phyloP scores from a whole-genome alignment of 2,329 filamentous ascomycete genomes.

The Fusarium annulatum region DNA sequence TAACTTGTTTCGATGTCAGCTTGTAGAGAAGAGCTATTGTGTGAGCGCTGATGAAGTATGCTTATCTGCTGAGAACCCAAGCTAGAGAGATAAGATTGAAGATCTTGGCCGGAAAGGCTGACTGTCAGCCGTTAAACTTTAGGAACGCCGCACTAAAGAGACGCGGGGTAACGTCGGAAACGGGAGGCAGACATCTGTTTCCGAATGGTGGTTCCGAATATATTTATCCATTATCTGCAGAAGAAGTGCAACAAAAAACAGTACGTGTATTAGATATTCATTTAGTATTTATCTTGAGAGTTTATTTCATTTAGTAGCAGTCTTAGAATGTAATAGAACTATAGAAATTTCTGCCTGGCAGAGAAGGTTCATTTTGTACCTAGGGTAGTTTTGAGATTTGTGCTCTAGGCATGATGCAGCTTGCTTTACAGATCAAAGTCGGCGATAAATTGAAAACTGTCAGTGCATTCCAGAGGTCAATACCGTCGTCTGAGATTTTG shows the following conservation, averaged over 20 bases:
- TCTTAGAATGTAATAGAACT: fast-evolving
- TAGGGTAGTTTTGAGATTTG: background rate
- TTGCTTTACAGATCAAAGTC: fast-evolving
- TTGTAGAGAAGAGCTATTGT: fast-evolving
- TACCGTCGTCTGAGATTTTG: too few species aligned
- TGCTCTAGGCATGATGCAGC: fast-evolving
- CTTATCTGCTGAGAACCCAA: background rate
- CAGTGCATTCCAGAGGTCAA: too few species aligned
- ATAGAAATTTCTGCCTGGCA: fast-evolving
- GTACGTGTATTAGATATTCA: fast-evolving
- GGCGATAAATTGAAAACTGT: fast-evolving
- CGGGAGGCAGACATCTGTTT: background rate
- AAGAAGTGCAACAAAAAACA: fast-evolving
- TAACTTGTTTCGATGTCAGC: too few species aligned
- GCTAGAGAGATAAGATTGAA: background rate
- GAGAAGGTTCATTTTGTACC: fast-evolving
- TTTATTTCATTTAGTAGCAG: fast-evolving
- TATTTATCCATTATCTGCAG: background rate
- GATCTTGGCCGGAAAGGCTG: background rate
- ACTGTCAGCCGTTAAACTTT: background rate
- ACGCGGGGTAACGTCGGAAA: background rate
- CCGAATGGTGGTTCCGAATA: background rate
- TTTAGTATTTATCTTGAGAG: fast-evolving
- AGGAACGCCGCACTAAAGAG: fast-evolving
- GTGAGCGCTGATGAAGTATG: background rate